A percentile compares a stretch with the other conserved stretches of the same genome.
Conservation (phyloP, 2,329 filamentous ascomycete genomes). For the Aspergillus cejpii region DNA sequence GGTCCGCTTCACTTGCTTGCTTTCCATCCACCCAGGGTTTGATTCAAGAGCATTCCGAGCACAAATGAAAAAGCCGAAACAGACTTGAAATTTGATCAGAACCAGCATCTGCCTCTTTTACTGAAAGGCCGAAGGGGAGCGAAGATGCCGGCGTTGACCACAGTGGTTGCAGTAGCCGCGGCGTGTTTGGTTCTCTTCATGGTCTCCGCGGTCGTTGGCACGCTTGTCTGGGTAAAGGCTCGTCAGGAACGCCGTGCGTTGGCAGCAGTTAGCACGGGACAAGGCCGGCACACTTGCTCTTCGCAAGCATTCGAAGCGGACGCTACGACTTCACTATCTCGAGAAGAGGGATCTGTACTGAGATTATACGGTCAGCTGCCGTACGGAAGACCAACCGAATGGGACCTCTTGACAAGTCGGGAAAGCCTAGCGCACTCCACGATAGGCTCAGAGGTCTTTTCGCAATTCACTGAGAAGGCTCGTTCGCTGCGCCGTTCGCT, state of each 20-base stretch:
- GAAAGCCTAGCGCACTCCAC: conserved; percentile 24
- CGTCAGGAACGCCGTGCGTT: conserved; percentile 30
- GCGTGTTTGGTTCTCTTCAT: conserved; percentile 31
- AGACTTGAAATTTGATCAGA: not conserved
- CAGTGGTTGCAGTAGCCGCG: conserved; percentile 33
- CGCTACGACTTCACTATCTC: conserved; percentile 29
- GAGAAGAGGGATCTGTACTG: conserved; percentile 28
- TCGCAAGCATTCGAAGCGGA: conserved; percentile 22
- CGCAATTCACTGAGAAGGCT: conserved; percentile 23
- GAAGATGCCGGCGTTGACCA: conserved; percentile 30
- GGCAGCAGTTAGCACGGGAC: conserved; percentile 20
- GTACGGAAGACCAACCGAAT: conserved; percentile 32
- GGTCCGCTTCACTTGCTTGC: not conserved
- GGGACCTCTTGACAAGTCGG: conserved; percentile 29
- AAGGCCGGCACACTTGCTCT: conserved; percentile 16
- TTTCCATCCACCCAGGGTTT: not conserved
- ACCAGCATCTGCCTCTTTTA: not conserved
- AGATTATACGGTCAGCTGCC: conserved; percentile 31
- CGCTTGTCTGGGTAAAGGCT: conserved; percentile 32
- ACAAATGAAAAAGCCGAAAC: not conserved
- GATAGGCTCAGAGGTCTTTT: conserved; percentile 18
- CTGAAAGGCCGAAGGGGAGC: not conserved
- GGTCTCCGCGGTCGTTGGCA: conserved; percentile 26
- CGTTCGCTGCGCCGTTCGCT: conserved; percentile 31
- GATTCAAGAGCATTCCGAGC: not conserved